Evolutionary conservation across 164 flowering plant genomes (phyloP).

Genomic region (Amborella trichopoda): DNA sequence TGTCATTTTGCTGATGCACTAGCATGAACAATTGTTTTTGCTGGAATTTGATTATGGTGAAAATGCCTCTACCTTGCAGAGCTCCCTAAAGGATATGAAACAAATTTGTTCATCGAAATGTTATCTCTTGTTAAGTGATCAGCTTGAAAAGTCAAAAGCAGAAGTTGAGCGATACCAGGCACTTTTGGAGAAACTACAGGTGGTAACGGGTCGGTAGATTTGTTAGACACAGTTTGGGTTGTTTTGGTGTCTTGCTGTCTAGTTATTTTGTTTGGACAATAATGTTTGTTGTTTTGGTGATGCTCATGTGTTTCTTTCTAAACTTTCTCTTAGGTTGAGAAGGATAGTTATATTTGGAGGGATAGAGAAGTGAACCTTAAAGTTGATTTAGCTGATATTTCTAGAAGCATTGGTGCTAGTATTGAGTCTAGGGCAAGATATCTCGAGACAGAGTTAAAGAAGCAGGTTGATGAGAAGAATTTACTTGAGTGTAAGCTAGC

Average conservation of each 20-base stretch:
- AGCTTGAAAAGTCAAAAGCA: slow-evolving; percentile 65
- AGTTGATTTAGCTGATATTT: slow-evolving; percentile 64
- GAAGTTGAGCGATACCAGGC: slow-evolving; percentile 50
- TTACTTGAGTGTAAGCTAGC: slow-evolving; percentile 45
- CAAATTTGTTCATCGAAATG: slow-evolving; percentile 48
- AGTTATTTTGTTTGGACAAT: no score
- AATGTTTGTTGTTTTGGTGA: slow-evolving; percentile 1
- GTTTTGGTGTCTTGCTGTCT: background rate
- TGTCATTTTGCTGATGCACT: no score
- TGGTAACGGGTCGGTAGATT: slow-evolving; percentile 55
- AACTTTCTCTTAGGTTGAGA: slow-evolving; percentile 51
- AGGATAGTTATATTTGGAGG: slow-evolving; percentile 59
- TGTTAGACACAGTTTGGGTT: background rate
- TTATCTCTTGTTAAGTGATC: slow-evolving; percentile 39
- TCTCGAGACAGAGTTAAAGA: slow-evolving; percentile 42
- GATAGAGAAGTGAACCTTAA: slow-evolving; percentile 61
- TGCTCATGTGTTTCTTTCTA: slow-evolving; percentile 9
- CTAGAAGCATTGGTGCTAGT: slow-evolving; percentile 41
- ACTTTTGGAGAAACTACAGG: slow-evolving; percentile 80
- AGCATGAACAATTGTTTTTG: no score
- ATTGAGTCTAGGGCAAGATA: slow-evolving; percentile 43
- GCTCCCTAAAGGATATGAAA: slow-evolving; percentile 56
- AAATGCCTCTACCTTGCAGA: no score
- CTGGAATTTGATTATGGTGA: no score
- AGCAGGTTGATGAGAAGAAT: slow-evolving; percentile 38